These are phyloP conservation scores for Neopestalotiopsis clavispora DNA, from an alignment of 2,329 filamentous ascomycete species.

Conservation along the genomic window DNA sequence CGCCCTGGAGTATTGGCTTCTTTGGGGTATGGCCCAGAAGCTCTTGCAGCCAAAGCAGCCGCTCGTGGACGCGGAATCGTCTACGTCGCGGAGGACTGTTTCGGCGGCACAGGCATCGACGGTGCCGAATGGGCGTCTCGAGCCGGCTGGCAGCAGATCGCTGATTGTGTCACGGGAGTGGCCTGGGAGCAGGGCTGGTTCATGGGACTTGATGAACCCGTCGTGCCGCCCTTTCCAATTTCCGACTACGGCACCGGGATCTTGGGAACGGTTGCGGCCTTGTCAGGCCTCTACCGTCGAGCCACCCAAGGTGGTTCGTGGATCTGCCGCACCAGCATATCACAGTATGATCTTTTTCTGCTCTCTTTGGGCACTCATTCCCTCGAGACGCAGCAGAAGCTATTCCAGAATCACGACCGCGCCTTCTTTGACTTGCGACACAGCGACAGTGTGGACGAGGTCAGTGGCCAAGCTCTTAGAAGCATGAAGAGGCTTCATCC, in stretches of 20 bases:
- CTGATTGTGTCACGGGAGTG: slow-evolving; percentile 42
- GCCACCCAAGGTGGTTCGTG: slow-evolving; percentile 38
- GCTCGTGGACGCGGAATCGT: slow-evolving; percentile 66
- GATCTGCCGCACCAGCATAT: slow-evolving; percentile 39
- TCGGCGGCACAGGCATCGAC: slow-evolving; percentile 59
- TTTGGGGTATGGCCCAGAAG: slow-evolving; percentile 66
- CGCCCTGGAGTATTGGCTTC: slow-evolving; percentile 68
- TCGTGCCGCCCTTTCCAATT: slow-evolving; percentile 69
- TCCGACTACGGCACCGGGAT: slow-evolving; percentile 50
- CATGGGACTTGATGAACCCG: slow-evolving; percentile 57
- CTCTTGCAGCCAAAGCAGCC: slow-evolving; percentile 56
- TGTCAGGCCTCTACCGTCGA: slow-evolving; percentile 38
- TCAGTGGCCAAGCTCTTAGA: slow-evolving; percentile 57
- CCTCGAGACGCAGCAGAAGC: slow-evolving; percentile 47
- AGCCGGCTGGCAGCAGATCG: slow-evolving; percentile 65
- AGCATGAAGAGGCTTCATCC: slow-evolving; percentile 50
- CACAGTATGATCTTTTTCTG: slow-evolving; percentile 42
- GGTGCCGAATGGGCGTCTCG: slow-evolving; percentile 63
- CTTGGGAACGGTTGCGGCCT: slow-evolving; percentile 38
- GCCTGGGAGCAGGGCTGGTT: slow-evolving; percentile 43
- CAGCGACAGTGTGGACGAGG: slow-evolving; percentile 62
- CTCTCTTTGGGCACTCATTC: slow-evolving; percentile 51
- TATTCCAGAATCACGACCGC: slow-evolving; percentile 52
- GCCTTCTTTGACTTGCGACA: slow-evolving; percentile 60
- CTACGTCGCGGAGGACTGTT: slow-evolving; percentile 75